A percentile compares a stretch with the other conserved stretches of the same genome.
Conservation (phyloP, 768 basidiomycete genomes). For the Lepiota subincarnata region DNA sequence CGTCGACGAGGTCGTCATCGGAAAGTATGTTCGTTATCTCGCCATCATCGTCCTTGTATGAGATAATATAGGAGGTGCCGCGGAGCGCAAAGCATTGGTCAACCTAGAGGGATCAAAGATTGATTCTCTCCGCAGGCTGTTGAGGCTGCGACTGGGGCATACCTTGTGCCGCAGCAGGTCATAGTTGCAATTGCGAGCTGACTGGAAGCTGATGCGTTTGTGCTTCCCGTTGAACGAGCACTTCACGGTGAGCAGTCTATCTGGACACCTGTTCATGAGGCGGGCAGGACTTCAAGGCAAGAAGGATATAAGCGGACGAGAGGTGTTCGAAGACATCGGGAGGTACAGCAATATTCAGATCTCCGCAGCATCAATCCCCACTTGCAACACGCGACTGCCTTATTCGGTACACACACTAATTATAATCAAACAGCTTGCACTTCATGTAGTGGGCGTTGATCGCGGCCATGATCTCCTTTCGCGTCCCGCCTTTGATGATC, state of each 20-base stretch:
- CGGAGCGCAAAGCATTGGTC: conserved; percentile 81
- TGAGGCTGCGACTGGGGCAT: conserved; percentile 17
- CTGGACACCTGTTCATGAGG: conserved; percentile 47
- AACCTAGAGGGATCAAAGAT: conserved; percentile 44
- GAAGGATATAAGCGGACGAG: conserved; percentile 3
- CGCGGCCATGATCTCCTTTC: background rate
- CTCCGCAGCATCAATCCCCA: conserved; percentile 12
- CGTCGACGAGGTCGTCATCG: conserved; percentile 78
- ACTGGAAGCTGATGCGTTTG: conserved; percentile 76
- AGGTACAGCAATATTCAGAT: conserved; percentile 10
- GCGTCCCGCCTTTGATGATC: conserved; percentile 29
- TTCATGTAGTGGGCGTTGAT: background rate
- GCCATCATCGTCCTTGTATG: conserved; percentile 87
- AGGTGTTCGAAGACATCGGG: conserved; percentile 4
- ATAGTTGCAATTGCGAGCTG: conserved; percentile 76
- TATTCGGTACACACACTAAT: background rate
- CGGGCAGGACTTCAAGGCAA: background rate
- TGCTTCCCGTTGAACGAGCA: conserved; percentile 73
- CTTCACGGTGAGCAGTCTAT: conserved; percentile 78
- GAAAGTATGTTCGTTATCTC: conserved; percentile 66
- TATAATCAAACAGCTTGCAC: conserved; percentile 7
- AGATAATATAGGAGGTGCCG: conserved; percentile 64
- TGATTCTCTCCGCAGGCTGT: conserved; percentile 1
- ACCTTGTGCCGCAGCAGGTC: conserved; percentile 73
- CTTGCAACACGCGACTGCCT: conserved; percentile 3